Percentiles rank a stretch among this genome's conserved stretches.
These are phyloP conservation scores for Wickerhamomyces xylosicus DNA, from an alignment of 805 yeast genomes.

Conservation along the genomic window DNA sequence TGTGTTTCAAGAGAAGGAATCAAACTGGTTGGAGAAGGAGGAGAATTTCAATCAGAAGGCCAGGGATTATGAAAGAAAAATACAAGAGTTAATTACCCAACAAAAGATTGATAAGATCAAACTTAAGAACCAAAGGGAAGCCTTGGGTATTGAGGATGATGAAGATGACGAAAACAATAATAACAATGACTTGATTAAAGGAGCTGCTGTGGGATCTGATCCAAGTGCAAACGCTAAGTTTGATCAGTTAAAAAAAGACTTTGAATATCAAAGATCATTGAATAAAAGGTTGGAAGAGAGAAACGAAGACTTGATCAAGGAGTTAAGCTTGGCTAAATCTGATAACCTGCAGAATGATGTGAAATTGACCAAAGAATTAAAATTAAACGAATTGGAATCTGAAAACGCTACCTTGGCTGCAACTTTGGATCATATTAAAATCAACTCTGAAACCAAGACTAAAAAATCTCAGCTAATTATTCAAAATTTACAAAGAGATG, in stretches of 20 bases:
- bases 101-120: constrained; percentile 22
- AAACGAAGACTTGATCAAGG: constrained; percentile 63
- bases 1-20: constrained; percentile 60
- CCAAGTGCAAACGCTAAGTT: constrained; percentile 14
- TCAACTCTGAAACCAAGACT: constrained; percentile 20
- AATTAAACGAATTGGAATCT: constrained; percentile 47
- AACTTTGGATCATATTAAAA: constrained; percentile 40
- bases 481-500: constrained; percentile 20
- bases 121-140: constrained; percentile 35
- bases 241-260: constrained; percentile 63
- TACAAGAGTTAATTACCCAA: constrained; percentile 56
- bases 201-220: not conserved
- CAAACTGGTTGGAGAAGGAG: constrained; percentile 56
- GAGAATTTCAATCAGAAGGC: constrained; percentile 39
- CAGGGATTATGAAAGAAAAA: constrained; percentile 39
- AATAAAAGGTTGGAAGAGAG: constrained; percentile 64
- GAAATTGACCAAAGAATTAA: constrained; percentile 30
- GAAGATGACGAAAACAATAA: constrained; percentile 9
- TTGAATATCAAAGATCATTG: constrained; percentile 59
- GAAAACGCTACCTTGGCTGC: constrained; percentile 59
- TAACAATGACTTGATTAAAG: constrained; percentile 12
- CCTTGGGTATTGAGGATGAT: constrained; percentile 26
- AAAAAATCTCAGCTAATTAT: constrained; percentile 9
- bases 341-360: constrained; percentile 32
- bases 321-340: constrained; percentile 41